Conservation (phyloP, 2,329 filamentous ascomycete genomes). For the Zasmidium citrigriseum region DNA sequence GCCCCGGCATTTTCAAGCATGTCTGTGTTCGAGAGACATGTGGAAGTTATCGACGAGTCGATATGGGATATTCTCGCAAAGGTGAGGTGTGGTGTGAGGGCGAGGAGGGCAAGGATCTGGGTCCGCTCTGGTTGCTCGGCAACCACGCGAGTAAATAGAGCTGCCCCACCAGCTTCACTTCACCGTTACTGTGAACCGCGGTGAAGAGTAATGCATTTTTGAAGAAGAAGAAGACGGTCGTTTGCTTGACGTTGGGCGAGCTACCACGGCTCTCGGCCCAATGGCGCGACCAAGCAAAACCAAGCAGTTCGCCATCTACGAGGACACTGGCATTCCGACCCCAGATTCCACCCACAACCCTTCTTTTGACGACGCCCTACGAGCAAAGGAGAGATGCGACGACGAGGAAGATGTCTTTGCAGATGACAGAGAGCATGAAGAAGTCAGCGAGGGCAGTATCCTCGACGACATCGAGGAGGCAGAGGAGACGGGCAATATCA, state of each 20-base stretch:
- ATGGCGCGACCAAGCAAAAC: constrained; percentile 55
- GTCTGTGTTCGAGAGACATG: no score
- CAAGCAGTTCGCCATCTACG: constrained; percentile 19
- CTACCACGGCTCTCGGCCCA: constrained; percentile 34
- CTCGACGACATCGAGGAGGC: constrained; percentile 6
- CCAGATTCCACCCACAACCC: constrained; percentile 4
- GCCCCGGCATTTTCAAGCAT: no score
- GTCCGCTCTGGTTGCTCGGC: not conserved
- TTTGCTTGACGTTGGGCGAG: not conserved
- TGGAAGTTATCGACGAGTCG: no score
- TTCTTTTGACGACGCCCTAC: constrained; percentile 4
- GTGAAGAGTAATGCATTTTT: not conserved
- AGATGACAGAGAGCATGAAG: not conserved
- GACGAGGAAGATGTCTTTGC: not conserved
- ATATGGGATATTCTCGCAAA: not conserved
- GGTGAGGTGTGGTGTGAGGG: no score
- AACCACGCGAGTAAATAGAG: not conserved
- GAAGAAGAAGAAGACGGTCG: not conserved
- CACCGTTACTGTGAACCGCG: not conserved
- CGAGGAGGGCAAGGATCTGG: not conserved
- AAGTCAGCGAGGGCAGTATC: not conserved
- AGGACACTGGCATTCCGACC: constrained; percentile 16
- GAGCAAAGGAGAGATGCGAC: not conserved
- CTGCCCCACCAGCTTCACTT: not conserved
- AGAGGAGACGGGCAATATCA: constrained; percentile 3